Base-by-base conservation (phyloP, 1,139 yeast species). In the Entelexis paramagnoliae region DNA sequence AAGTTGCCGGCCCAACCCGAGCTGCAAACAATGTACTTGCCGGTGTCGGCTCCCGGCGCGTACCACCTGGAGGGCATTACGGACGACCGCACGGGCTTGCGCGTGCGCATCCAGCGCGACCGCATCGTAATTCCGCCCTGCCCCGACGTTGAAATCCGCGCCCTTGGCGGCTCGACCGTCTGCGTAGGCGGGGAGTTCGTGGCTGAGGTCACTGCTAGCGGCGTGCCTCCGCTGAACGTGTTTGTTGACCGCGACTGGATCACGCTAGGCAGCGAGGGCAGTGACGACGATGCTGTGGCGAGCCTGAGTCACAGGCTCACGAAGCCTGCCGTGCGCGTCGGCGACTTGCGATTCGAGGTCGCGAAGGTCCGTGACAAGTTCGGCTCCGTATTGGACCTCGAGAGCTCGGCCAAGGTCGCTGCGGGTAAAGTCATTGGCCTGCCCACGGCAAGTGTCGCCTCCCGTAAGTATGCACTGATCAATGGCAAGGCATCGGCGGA, bases 101-200 rank as follows among this genome's bases (percentile, higher is more conserved):
- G 76, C 34, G 80, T 91, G 44, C 74, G 87, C 56, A 73, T 82
- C 1, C 77, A 74, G 57, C 79, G 56, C n/a, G 77, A 85, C 0
- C 82, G 81, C 52, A 74, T 87, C 33, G 63, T 82, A 32, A 74
- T 91, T 14, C 79, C 94, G 1, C 66, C 73, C 40, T 91, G 99
- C 65, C 99, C 99, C 1, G 71, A 71, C 19, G 93, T 86, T 0
- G 64, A 69, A 36, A 74, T 80, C 9, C 19, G 2, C 6, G 17
- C 45, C 7, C 19, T 43, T 13, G 42, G 46, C 5, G 49, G 10
- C 9, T 48, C 39, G 26, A 22, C 26, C 2, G 22, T 56, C 7
- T 59, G 62, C 38, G 32, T 24, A 9, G 52, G 52, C 34, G 40
- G 46, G 0, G 28, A 19, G 6, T 38, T 54, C n/a, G 13, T 14